Conservation (phyloP, 371 early-diverging fungal genomes). For the Globomyces sp. region DNA sequence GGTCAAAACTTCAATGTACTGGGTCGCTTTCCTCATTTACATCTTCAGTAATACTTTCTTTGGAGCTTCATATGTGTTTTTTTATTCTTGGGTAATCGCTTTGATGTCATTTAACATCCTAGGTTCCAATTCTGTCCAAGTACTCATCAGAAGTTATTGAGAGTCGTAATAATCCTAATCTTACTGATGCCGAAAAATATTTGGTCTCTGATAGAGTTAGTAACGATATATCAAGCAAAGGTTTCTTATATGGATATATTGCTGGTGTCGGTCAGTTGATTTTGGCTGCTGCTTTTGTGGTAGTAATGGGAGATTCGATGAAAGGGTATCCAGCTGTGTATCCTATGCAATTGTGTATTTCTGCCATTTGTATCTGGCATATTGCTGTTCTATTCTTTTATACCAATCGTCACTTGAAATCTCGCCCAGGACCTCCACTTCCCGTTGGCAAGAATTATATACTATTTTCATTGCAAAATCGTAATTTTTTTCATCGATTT, state of each 20-base stretch:
- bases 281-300: background rate
- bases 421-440: constrained; percentile 58
- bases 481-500: constrained; percentile 34
- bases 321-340: constrained; percentile 30
- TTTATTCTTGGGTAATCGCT: constrained; percentile 46
- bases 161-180: background rate
- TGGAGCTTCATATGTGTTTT: constrained; percentile 55
- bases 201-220: constrained; percentile 32
- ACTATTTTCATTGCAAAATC: constrained; percentile 37
- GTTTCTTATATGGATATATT: constrained; percentile 1
- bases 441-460: constrained; percentile 43
- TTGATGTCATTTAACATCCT: too few species aligned
- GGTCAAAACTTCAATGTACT: constrained; percentile 26
- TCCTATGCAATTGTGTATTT: constrained; percentile 51
- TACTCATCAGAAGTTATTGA: constrained; percentile 30
- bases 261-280: background rate
- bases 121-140: constrained; percentile 51
- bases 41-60: constrained; percentile 50
- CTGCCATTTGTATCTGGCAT: constrained; percentile 56
- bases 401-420: constrained; percentile 25
- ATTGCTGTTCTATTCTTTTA: constrained; percentile 28
- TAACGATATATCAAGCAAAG: constrained; percentile 38
- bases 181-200: background rate
- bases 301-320: background rate
- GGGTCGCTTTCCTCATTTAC: constrained; percentile 45